phyloP scores from a whole-genome alignment of 2,329 filamentous ascomycete species.

The Penicillium sp. region DNA sequence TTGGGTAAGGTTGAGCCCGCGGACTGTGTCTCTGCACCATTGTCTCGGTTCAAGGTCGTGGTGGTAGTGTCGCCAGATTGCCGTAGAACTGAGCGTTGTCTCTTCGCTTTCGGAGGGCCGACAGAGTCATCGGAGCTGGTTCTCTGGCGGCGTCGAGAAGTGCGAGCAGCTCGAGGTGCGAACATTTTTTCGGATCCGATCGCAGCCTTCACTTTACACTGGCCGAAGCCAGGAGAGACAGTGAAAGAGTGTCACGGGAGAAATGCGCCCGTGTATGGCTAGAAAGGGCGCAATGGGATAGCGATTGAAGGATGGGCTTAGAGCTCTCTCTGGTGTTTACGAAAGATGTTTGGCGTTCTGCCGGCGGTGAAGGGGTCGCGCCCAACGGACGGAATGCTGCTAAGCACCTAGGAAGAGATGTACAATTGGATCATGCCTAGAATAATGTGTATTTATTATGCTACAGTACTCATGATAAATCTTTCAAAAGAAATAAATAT shows the following conservation, averaged over 20 bases:
- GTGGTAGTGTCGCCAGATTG: conserved; percentile 38
- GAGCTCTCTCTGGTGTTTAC: conserved; percentile 5
- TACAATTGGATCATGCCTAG: too few species aligned
- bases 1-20: conserved; percentile 14
- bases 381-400: not conserved
- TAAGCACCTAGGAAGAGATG: not conserved
- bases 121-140: conserved; percentile 50
- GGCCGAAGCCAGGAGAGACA: conserved; percentile 11
- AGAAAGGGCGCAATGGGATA: not conserved
- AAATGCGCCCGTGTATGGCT: not conserved
- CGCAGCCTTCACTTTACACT: conserved; percentile 8
- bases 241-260: not conserved
- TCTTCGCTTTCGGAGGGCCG: conserved; percentile 51
- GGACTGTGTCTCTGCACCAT: conserved; percentile 20
- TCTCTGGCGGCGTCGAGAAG: conserved; percentile 44
- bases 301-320: conserved; percentile 7
- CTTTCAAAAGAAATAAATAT: too few species aligned
- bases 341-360: conserved; percentile 14
- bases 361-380: conserved; percentile 14
- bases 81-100: conserved; percentile 50
- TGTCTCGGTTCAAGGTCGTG: conserved; percentile 23
- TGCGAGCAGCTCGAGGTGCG: conserved; percentile 42
- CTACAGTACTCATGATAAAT: too few species aligned
- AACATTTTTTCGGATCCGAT: conserved; percentile 37
- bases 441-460: too few species aligned